phyloP scores from a whole-genome alignment of 2,329 filamentous ascomycete species.

The Chrysoporthe austroafricana region DNA sequence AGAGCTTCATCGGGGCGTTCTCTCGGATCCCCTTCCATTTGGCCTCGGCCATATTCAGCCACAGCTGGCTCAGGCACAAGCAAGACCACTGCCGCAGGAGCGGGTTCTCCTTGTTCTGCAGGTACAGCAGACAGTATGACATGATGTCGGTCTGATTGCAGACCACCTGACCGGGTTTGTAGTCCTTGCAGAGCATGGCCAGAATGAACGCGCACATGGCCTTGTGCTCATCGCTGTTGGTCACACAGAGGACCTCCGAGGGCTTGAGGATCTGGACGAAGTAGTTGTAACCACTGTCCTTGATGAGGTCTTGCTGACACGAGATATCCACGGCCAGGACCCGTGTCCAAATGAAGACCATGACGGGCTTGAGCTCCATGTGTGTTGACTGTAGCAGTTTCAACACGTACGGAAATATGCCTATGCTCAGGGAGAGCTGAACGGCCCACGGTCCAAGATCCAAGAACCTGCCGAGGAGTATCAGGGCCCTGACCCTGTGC shows the following conservation, averaged over 20 bases:
- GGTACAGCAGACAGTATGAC: conserved; percentile 80
- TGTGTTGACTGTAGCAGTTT: conserved; percentile 96
- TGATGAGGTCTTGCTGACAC: conserved; percentile 90
- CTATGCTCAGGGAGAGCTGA: conserved; percentile 95
- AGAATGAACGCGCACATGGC: conserved; percentile 98
- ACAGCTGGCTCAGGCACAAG: conserved; percentile 92
- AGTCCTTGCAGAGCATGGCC: conserved; percentile 94
- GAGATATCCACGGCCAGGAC: conserved; percentile 93
- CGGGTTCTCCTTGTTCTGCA: conserved; percentile 84
- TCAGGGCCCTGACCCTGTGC: conserved; percentile 86
- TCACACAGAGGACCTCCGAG: conserved; percentile 78
- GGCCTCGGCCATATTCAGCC: conserved; percentile 86
- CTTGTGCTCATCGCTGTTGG: conserved; percentile 90
- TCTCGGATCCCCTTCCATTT: conserved; percentile 96
- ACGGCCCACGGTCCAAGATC: conserved; percentile 98
- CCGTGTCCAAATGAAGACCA: conserved; percentile 99
- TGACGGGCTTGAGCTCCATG: conserved; percentile 91
- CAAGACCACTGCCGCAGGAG: conserved; percentile 94
- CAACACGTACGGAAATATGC: conserved; percentile 98
- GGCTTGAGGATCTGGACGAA: conserved; percentile 93
- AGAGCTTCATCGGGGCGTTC: conserved; percentile 80
- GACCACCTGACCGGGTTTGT: conserved; percentile 87
- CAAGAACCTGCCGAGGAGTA: conserved; percentile 89
- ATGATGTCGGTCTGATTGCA: conserved; percentile 91
- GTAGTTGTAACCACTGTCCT: conserved; percentile 96